Evolutionary conservation across 148 eudicot species (phyloP), one percentile per base, ranked within the genome.

Genomic region (Rhododendron henanense): DNA sequence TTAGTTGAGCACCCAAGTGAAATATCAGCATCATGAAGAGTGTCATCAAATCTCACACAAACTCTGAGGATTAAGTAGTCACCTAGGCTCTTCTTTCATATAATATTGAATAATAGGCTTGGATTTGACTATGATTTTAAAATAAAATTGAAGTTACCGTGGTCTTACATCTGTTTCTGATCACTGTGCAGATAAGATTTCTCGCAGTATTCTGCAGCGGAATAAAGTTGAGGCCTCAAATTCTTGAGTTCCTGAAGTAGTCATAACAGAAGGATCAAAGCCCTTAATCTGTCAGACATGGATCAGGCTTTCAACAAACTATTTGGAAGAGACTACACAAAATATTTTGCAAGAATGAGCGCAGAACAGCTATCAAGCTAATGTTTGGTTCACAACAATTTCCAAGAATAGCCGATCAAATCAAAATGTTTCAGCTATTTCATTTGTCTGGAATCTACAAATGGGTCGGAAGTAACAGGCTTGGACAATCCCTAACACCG

Each of bases 121-220:
- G n/a, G n/a, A 50, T 81, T 79, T 35, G 57, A 39, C 74, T 53
- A 55, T n/a, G 19, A 74, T 81, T 57, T 16, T 18, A 31, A 63
- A 71, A 10, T 67, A 74, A 53, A 82, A 0, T 44, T 23, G 41
- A 73, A 14, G 82, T 31, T 76, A 50, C 10, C 39, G 71, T 84
- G 74, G 85, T 77, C 92, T 91, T 90, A 97, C 99, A 93, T 92
- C 88, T 97, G 94, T 87, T 97, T 97, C 90, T 94, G 94, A 81
- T 97, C 98, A 85, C 95, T 95, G 55, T 92, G 94, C 83, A 94
- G 94, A 88, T 95, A 97, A 85, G 99, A 97, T 90, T 97, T 95
- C 85, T 97, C 99, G 87, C 98, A 97, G 80, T 97, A 97, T 84
- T 94, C 99, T 84, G 99, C 99, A 77, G 99, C 99, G 73, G 96